These are phyloP conservation scores for Clonostachys solani DNA, from an alignment of 2,329 filamentous ascomycete genomes.

Conservation along the genomic window DNA sequence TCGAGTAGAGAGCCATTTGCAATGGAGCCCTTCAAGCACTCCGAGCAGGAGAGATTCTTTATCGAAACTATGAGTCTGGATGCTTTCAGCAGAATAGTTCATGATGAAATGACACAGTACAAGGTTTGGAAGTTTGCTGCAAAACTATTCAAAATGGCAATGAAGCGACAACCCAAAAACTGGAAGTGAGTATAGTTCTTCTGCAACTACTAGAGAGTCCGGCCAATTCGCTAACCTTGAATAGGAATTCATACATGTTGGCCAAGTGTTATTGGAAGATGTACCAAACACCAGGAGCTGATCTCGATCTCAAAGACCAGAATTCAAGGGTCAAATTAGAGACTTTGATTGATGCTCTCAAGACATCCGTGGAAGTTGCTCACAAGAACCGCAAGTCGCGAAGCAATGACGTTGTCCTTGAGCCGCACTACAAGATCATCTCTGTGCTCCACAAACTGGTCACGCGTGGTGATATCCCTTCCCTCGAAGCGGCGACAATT, in stretches of 20 bases:
- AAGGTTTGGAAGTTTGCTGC: conserved; percentile 60
- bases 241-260: conserved; percentile 54
- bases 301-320: conserved; percentile 37
- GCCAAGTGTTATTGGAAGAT: conserved; percentile 62
- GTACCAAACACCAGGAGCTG: conserved; percentile 43
- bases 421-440: conserved; percentile 90
- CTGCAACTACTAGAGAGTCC: no score
- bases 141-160: conserved; percentile 50
- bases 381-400: conserved; percentile 43
- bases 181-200: conserved; percentile 43
- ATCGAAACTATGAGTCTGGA: conserved; percentile 44
- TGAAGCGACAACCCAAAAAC: conserved; percentile 46
- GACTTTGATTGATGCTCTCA: conserved; percentile 41
- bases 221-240: conserved; percentile 12
- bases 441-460: conserved; percentile 81
- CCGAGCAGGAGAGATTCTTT: conserved; percentile 52
- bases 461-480: conserved; percentile 39
- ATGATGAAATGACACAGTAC: conserved; percentile 53
- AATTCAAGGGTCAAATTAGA: conserved; percentile 21
- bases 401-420: conserved; percentile 72
- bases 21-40: conserved; percentile 56
- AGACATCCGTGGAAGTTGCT: conserved; percentile 46
- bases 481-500: conserved; percentile 45
- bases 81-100: conserved; percentile 47
- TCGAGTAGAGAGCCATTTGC: conserved; percentile 59